phyloP scores from a whole-genome alignment of 2,329 filamentous ascomycete genomes.

The Pseudogymnoascus pannorum region DNA sequence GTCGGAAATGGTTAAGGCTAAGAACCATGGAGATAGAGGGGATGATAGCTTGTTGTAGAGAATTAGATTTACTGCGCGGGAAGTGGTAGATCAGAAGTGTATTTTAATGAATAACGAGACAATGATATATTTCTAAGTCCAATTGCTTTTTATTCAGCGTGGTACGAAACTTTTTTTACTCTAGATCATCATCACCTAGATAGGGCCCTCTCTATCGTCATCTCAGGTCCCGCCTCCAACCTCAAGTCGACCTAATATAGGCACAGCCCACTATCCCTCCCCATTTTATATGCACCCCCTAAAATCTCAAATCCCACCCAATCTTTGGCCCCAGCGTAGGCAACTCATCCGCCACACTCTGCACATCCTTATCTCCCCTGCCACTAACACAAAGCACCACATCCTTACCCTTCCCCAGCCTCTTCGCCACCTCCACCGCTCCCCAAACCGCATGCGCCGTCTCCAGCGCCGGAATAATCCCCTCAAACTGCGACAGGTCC shows the following conservation, averaged over 20 bases:
- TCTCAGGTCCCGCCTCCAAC: background rate
- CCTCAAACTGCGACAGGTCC: conserved; percentile 78
- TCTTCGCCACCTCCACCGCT: conserved; percentile 84
- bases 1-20: background rate
- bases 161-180: background rate
- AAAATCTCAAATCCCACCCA: conserved; percentile 62
- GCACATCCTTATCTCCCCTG: conserved; percentile 95
- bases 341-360: conserved; percentile 92
- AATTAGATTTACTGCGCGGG: background rate
- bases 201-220: background rate
- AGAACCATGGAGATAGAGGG: conserved; percentile 17
- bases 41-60: conserved; percentile 17
- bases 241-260: background rate
- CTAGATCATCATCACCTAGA: background rate
- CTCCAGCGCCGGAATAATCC: conserved; percentile 94
- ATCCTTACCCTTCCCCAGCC: conserved; percentile 80
- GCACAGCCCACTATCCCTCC: background rate
- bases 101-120: background rate
- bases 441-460: conserved; percentile 88
- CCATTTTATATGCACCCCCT: conserved; percentile 18
- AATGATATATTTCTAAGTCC: background rate
- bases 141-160: conserved; percentile 4
- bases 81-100: background rate
- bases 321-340: conserved; percentile 84
- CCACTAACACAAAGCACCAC: conserved; percentile 91